Base-by-base conservation (phyloP, 2,329 filamentous ascomycete species). In the Pseudogymnoascus sp. region DNA sequence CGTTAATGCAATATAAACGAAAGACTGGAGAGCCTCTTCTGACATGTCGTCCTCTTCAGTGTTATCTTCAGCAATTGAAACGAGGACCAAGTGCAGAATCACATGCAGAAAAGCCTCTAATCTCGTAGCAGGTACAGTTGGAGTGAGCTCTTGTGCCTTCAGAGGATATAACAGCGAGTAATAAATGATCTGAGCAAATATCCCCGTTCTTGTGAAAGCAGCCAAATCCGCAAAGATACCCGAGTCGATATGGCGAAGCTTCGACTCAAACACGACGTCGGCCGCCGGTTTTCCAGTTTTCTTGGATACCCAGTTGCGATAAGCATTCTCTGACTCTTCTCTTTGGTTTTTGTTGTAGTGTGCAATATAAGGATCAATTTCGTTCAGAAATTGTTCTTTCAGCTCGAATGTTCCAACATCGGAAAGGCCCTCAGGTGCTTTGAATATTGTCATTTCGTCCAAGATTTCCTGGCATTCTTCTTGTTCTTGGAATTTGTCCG, bases 331-430 rank as follows among this genome's bases (percentile, higher is more conserved):
- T 0, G 93, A 91, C 73, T 99, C 94, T 71, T 99, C 94, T 59
- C 94, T 85, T 73, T 97, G 93, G 70, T 99, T 99, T 72, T 96
- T 96, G 70, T 87, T 95, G 74, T 96, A 99, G 71, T 97, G 92
- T 5, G 92, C 89, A 70, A 92, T 94, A 73, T 97, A 99, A 0
- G 95, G 94, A 72, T 99, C 95, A 59, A 99, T 86, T 55, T 95
- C 83, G 67, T 93, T 89, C 39, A 97, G 82, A 69, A 87, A 94
- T 64, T 96, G 85, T 4, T 89, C 85, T 71, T 92, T 94, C 60
- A 99, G 79, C 73, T 97, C 92, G 70, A 99, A 99, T 0, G 90
- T 96, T 62, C 95, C 94, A 13, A 92, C 89, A 72, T 99, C 94
- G 4, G 89, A 90, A 33, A 97, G 77, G 4, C 93, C 94, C 74